Evolutionary conservation across 805 yeast species (phyloP), one percentile per base, ranked within the genome.

Genomic region (Kuraishia molischiana): DNA sequence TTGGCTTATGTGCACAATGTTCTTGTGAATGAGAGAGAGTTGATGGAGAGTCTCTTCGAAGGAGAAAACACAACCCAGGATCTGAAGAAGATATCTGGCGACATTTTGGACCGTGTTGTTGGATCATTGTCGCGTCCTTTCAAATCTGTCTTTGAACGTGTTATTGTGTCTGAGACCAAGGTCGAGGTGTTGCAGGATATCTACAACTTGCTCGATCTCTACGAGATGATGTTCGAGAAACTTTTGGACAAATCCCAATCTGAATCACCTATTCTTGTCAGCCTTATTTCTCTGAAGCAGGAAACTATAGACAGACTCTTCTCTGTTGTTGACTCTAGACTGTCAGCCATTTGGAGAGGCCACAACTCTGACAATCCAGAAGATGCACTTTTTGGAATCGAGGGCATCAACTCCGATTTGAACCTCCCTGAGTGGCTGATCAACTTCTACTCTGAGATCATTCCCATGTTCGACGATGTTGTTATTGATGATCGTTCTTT

Each of bases 1-100:
- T 61, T 92, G 29, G 97, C 97, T 0, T 84, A 83, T 63, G 69
- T 87, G 2, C 97, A 92, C 53, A 74, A 89, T 2, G 69, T 85
- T 4, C 78, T 87, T 22, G 95, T 87, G 3, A 85, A 85, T 58
- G 98, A 92, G 56, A 69, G 77, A 30, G 98, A 92, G 51, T 67
- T 80, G 22, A 68, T 90, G 4, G 67, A 68, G 6, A 67, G 77
- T 15, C 58, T 90, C 36, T 78, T 90, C 39, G 68, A 40, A 38
- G 40, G 18, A 9, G 38, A 40, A 19, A 22, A 15, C 14, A 20
- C 41, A 13, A 40, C 46, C n/a, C 57, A 50, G 36, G 41, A 32
- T 14, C 37, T 42, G 24, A 39, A 31, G 10, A 21, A 31, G 3
- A 50, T 56, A 15, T 50, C 59, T 22, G 45, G 46, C 15, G 53